phyloP scores from a whole-genome alignment of 2,329 filamentous ascomycete genomes.

The Fusarium burgessii region DNA sequence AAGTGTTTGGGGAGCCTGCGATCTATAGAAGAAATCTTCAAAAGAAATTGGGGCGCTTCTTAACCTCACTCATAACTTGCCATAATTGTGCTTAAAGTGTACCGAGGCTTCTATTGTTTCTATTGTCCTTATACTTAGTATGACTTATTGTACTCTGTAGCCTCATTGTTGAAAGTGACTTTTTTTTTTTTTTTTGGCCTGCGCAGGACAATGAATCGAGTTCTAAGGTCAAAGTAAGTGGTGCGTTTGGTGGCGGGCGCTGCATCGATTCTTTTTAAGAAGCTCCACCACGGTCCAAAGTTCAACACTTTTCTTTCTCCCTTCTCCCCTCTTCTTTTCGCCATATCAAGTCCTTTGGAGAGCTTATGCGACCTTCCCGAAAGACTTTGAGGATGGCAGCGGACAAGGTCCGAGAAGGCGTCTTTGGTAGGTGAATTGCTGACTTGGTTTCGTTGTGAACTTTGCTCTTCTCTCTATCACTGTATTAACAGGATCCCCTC shows the following conservation, averaged over 20 bases:
- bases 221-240: background rate
- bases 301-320: conserved; percentile 20
- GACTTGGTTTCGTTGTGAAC: conserved; percentile 7
- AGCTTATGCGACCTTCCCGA: conserved; percentile 49
- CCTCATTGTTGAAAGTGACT: conserved; percentile 1
- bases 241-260: conserved; percentile 26
- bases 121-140: background rate
- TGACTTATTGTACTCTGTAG: conserved; percentile 5
- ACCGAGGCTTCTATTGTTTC: background rate
- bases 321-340: conserved; percentile 9
- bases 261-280: conserved; percentile 22
- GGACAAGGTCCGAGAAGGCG: conserved; percentile 65
- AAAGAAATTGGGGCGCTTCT: background rate
- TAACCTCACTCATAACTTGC: no score
- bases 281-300: conserved; percentile 26
- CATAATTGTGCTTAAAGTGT: background rate
- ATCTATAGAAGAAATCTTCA: background rate
- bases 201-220: conserved; percentile 10
- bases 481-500: conserved; percentile 23
- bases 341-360: conserved; percentile 18
- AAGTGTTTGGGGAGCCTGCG: background rate
- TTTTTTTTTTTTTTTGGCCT: background rate
- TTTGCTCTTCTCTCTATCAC: background rate
- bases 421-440: conserved; percentile 63
- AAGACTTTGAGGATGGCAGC: conserved; percentile 64